Evolutionary conservation across 768 basidiomycete species (phyloP), one percentile per base, ranked within the genome.

Genomic region (Gymnopilus dilepis): DNA sequence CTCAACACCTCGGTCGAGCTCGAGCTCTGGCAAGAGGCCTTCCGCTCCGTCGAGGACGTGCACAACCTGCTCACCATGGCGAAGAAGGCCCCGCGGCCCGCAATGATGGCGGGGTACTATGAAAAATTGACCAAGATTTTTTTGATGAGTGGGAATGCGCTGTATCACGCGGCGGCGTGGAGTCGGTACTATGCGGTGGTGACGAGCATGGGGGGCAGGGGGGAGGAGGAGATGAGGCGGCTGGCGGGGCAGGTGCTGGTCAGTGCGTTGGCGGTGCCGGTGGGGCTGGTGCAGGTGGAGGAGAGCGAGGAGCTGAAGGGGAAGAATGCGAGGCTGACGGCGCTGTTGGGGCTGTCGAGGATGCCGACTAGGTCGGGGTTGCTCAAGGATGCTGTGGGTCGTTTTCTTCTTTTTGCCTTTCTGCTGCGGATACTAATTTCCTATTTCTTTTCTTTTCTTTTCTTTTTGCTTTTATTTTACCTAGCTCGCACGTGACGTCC

Each of bases 71-170:
- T 99, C 65, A 92, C 89, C 11, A 89, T 94, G 86, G 91, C 92
- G 28, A 97, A 97, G 75, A 97, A 95, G 76, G 87, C 93, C 0
- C 94, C 95, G 1, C 89, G 94, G 33, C 94, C 94, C 0, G 84
- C 89, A 12, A 97, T 98, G 95, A 98, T 99, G 96, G 94, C 95
- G 61, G 95, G 93, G 75, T 99, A 98, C 78, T 99, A 99, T 78
- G 95, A 98, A 75, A 98, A 99, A 77, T 86, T 98, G 65, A 93
- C 96, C 42, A 91, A 90, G 72, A 97, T 99, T 65, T 99, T 98
- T 82, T 83, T 96, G 69, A 97, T 95, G 82, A 94, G 91, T 62
- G 92, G 94, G 15, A 97, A 95, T 68, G 90, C 94, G 3, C 81
- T 99, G 13, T 99, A 95, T 78, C 97, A 99, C 72, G 96, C 97